These are phyloP conservation scores for Xylariaceae sp. DNA, from an alignment of 2,329 filamentous ascomycete genomes.

Conservation along the genomic window DNA sequence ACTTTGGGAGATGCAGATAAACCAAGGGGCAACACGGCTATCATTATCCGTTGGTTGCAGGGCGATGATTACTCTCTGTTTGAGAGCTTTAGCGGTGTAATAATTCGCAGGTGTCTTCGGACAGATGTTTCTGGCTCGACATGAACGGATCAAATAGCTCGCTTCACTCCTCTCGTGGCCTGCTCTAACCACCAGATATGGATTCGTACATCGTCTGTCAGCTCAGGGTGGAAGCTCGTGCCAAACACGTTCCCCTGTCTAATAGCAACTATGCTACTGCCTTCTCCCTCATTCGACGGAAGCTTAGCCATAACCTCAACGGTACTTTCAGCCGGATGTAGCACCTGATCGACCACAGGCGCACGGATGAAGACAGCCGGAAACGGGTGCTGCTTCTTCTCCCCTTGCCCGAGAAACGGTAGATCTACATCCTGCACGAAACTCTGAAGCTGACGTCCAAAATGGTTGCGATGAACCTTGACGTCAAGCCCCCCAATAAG, in stretches of 20 bases:
- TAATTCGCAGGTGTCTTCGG: conserved; percentile 32
- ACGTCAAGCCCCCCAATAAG: conserved; percentile 89
- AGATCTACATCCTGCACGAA: conserved; percentile 73
- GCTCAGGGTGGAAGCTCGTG: conserved; percentile 91
- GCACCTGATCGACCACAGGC: conserved; percentile 80
- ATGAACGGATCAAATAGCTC: background rate
- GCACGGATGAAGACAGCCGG: conserved; percentile 89
- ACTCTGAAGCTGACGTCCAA: conserved; percentile 86
- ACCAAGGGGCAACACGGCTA: conserved; percentile 37
- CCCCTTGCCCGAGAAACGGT: conserved; percentile 53
- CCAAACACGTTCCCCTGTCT: conserved; percentile 87
- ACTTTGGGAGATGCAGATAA: conserved; percentile 32
- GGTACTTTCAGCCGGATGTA: conserved; percentile 34
- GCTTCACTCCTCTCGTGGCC: conserved; percentile 39
- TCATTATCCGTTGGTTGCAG: conserved; percentile 65
- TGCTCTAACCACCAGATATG: conserved; percentile 89
- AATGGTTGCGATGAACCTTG: conserved; percentile 88
- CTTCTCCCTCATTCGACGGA: conserved; percentile 42
- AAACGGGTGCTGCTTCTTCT: conserved; percentile 47
- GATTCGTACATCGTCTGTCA: conserved; percentile 82
- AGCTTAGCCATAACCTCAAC: conserved; percentile 51
- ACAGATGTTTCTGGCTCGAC: background rate
- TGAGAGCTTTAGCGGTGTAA: conserved; percentile 83
- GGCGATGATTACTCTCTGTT: conserved; percentile 69
- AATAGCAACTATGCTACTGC: conserved; percentile 83